Evolutionary conservation across 2,329 filamentous ascomycete genomes (phyloP).

Genomic region (Dothistroma pini): DNA sequence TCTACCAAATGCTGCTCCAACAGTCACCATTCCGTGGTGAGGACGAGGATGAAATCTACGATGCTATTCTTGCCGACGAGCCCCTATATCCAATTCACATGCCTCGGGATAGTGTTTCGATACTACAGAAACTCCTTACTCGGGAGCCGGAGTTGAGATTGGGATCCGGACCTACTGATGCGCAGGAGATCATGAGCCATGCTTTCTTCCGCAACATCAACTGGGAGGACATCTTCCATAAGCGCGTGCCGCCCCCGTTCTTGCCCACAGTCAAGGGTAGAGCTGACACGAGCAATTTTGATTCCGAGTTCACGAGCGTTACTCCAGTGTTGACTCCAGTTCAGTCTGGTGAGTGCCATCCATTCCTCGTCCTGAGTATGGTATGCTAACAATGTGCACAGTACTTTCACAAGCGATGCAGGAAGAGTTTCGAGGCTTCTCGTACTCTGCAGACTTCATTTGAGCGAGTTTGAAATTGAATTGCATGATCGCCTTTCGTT

Average conservation of each 20-base stretch:
- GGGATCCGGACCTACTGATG: conserved; percentile 92
- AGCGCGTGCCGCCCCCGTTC: conserved; percentile 85
- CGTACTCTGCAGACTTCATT: conserved; percentile 89
- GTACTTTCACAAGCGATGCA: conserved; percentile 98
- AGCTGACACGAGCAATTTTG: conserved; percentile 99
- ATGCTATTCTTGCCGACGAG: conserved; percentile 95
- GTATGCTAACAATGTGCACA: conserved; percentile 40
- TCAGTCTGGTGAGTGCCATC: conserved; percentile 73
- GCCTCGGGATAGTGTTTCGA: conserved; percentile 95
- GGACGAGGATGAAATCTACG: conserved; percentile 99
- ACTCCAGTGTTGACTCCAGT: conserved; percentile 96
- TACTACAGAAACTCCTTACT: conserved; percentile 93
- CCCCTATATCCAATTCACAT: conserved; percentile 98
- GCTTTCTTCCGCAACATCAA: conserved; percentile 97
- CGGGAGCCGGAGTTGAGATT: conserved; percentile 90
- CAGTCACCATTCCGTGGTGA: conserved; percentile 98
- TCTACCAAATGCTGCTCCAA: conserved; percentile 99
- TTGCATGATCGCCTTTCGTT: neutral
- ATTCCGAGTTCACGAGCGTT: conserved; percentile 96
- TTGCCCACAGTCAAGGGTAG: conserved; percentile 83
- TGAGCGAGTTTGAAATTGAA: conserved; percentile 38
- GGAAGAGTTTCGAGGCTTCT: conserved; percentile 98
- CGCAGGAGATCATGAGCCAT: conserved; percentile 98
- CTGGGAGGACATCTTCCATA: conserved; percentile 98
- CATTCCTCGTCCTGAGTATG: neutral